Evolutionary conservation across 2,329 filamentous ascomycete genomes (phyloP).

Genomic region (Cercospora beticola): DNA sequence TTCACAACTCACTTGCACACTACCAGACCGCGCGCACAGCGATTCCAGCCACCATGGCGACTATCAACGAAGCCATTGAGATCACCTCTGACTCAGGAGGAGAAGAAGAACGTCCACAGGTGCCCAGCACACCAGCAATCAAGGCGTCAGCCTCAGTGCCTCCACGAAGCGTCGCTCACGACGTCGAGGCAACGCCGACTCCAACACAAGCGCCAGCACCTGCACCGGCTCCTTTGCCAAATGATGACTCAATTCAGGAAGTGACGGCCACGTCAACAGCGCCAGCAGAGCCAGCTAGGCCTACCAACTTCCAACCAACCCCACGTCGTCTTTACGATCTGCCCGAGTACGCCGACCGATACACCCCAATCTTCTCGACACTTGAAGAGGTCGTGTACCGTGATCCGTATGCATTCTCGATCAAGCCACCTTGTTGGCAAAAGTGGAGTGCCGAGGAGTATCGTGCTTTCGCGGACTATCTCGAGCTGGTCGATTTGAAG

Average conservation of each 20-base stretch:
- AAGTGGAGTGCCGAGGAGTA: slow-evolving; percentile 24
- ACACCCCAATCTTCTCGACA: slow-evolving; percentile 10
- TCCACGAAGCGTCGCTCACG: neutral
- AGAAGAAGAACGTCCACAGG: neutral
- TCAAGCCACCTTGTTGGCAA: slow-evolving; percentile 29
- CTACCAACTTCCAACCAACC: neutral
- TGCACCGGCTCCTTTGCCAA: neutral
- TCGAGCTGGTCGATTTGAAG: slow-evolving; percentile 20
- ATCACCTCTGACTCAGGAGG: neutral
- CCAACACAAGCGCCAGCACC: neutral
- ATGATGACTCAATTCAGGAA: neutral
- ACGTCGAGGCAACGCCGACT: neutral
- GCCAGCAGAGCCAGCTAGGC: neutral
- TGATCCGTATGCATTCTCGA: slow-evolving; percentile 24
- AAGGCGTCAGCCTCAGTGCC: neutral
- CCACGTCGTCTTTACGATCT: slow-evolving; percentile 1
- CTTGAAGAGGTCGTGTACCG: slow-evolving; percentile 9
- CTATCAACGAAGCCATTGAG: neutral
- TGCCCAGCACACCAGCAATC: neutral
- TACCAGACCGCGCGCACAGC: neutral
- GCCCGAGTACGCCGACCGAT: slow-evolving; percentile 13
- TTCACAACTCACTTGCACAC: neutral
- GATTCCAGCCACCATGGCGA: neutral
- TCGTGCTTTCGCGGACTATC: slow-evolving; percentile 17
- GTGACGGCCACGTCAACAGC: neutral